Conservation (phyloP, 2,329 filamentous ascomycete genomes). For the Ilyonectria mors-panacis region DNA sequence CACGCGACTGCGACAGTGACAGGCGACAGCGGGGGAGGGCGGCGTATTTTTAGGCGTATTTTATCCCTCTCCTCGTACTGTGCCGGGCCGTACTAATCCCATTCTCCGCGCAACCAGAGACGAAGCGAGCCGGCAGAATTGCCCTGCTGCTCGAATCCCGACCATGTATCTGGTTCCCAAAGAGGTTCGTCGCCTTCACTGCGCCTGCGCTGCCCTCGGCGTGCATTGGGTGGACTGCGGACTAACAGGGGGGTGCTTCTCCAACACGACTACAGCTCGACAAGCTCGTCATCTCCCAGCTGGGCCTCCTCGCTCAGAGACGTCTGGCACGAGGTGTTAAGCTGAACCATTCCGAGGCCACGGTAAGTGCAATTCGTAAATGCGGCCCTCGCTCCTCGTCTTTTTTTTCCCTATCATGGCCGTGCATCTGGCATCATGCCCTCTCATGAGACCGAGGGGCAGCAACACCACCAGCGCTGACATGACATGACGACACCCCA, state of each 20-base stretch:
- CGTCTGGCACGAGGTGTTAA: conserved; percentile 89
- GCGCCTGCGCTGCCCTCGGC: conserved; percentile 26
- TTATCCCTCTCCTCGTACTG: background rate
- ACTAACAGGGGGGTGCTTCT: conserved; percentile 38
- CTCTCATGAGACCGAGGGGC: background rate
- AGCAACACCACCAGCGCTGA: conserved; percentile 10
- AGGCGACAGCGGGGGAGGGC: background rate
- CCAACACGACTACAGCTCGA: conserved; percentile 75
- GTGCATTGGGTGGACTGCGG: conserved; percentile 12
- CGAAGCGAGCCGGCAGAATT: background rate
- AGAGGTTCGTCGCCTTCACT: conserved; percentile 57
- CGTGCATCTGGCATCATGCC: background rate
- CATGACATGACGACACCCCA: conserved; percentile 5
- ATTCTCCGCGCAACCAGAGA: background rate
- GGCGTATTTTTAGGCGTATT: background rate
- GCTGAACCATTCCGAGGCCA: conserved; percentile 91
- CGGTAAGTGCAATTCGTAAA: conserved; percentile 63
- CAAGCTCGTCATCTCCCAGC: conserved; percentile 93
- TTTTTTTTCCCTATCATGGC: background rate
- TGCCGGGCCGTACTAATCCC: background rate
- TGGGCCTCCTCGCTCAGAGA: conserved; percentile 89
- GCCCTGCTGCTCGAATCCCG: conserved; percentile 25
- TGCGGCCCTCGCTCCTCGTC: background rate
- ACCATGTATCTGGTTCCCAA: conserved; percentile 65
- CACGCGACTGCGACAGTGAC: background rate